A percentile compares a stretch with the other conserved stretches of the same genome.
phyloP scores from a whole-genome alignment of 148 eudicot species.

The Spergularia bocconei region DNA sequence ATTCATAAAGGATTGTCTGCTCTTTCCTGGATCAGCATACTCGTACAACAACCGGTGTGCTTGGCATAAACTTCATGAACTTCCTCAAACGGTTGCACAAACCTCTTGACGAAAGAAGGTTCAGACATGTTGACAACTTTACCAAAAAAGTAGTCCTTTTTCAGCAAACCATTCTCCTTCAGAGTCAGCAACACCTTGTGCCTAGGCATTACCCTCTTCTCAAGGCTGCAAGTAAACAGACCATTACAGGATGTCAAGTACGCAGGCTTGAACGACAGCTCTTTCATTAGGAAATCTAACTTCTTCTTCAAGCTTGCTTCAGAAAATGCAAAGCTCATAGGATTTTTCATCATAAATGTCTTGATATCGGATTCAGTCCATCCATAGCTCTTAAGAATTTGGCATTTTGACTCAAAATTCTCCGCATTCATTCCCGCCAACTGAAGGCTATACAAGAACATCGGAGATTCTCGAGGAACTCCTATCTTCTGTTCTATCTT shows the following conservation, averaged over 20 bases:
- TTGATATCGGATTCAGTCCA: constrained; percentile 24
- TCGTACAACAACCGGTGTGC: neutral
- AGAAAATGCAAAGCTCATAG: constrained; percentile 7
- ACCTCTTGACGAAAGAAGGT: constrained; percentile 16
- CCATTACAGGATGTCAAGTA: constrained; percentile 7
- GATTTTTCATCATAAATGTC: constrained; percentile 8
- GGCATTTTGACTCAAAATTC: constrained; percentile 14
- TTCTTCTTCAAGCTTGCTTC: constrained; percentile 21
- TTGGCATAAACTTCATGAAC: neutral
- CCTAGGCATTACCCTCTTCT: constrained; percentile 21
- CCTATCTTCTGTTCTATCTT: constrained; percentile 22
- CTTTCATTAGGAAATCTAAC: constrained; percentile 29
- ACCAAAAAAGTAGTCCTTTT: neutral
- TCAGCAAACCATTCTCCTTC: constrained; percentile 23
- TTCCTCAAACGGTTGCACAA: constrained; percentile 23
- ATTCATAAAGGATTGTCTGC: no score
- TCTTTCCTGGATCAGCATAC: no score
- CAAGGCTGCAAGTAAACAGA: constrained; percentile 19
- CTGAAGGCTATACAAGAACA: constrained; percentile 23
- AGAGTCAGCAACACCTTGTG: constrained; percentile 20
- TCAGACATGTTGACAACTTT: neutral
- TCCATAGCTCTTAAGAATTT: constrained; percentile 26
- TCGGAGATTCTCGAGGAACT: constrained; percentile 6
- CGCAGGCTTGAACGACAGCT: constrained; percentile 21
- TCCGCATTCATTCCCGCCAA: neutral